These are phyloP conservation scores for Ogataea paraovalis DNA, from an alignment of 805 yeast species.

Conservation along the genomic window DNA sequence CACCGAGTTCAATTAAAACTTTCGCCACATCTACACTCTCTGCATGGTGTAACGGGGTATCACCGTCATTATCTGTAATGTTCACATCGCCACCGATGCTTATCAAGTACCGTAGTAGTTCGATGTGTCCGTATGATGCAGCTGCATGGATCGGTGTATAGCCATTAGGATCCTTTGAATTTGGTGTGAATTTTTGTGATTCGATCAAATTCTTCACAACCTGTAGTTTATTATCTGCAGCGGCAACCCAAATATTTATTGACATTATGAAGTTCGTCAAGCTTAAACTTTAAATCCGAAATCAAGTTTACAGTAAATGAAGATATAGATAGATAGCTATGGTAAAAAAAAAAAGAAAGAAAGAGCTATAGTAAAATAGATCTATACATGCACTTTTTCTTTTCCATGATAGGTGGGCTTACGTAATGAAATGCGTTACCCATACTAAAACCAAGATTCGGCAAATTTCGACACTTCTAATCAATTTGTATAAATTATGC, in stretches of 20 bases:
- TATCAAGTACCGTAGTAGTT: slow-evolving; percentile 52
- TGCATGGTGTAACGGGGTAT: slow-evolving; percentile 89
- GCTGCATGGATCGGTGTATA: slow-evolving; percentile 98
- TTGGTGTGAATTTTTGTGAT: slow-evolving; percentile 53
- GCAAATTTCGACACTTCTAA: not conserved
- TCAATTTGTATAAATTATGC: not conserved
- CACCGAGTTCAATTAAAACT: slow-evolving; percentile 59
- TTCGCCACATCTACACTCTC: slow-evolving; percentile 69
- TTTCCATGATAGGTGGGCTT: not conserved
- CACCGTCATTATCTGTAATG: slow-evolving; percentile 84
- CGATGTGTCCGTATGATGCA: slow-evolving; percentile 82
- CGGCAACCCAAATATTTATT: slow-evolving; percentile 86
- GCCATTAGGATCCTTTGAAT: slow-evolving; percentile 85
- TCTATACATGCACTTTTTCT: not conserved
- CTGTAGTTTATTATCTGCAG: slow-evolving; percentile 73
- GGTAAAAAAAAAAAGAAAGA: too few species aligned
- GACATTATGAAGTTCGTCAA: slow-evolving; percentile 9
- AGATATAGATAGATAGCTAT: too few species aligned
- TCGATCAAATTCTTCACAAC: slow-evolving; percentile 55
- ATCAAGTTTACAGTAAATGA: too few species aligned
- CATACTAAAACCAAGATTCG: too few species aligned
- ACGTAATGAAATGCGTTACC: too few species aligned
- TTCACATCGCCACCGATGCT: slow-evolving; percentile 68
- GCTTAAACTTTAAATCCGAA: too few species aligned
- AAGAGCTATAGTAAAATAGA: too few species aligned